Evolutionary conservation across 192 early-diverging fungal genomes (phyloP).

Genomic region (Gryganskiella cystojenkinii): DNA sequence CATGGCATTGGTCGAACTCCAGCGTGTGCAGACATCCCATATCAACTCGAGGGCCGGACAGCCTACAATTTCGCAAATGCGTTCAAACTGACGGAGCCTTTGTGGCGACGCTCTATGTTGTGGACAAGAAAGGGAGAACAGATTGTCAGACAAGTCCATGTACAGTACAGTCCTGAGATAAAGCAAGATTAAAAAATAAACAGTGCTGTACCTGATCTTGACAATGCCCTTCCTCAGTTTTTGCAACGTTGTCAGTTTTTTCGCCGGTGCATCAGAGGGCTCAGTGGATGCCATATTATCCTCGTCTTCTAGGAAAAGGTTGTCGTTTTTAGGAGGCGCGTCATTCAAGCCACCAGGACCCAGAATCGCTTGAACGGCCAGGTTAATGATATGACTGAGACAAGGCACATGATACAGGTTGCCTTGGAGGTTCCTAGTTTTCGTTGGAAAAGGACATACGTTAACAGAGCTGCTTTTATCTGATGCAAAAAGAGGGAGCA

Average conservation of each 20-base stretch:
- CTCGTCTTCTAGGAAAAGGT: conserved; percentile 3
- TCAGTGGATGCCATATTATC: conserved; percentile 7
- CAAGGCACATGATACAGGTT: conserved; percentile 33
- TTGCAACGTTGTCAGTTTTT: neutral
- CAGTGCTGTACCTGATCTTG: too few species aligned
- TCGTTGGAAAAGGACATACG: neutral
- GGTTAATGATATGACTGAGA: conserved; percentile 27
- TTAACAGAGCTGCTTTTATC: neutral
- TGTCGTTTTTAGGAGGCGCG: conserved; percentile 5
- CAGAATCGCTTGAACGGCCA: conserved; percentile 22
- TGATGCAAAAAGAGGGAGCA: too few species aligned
- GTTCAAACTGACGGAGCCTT: neutral
- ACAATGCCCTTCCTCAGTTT: too few species aligned
- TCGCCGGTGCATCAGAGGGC: too few species aligned
- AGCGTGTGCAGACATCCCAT: conserved; percentile 1
- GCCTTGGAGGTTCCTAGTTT: neutral
- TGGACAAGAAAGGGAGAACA: too few species aligned
- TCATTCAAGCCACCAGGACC: conserved; percentile 23
- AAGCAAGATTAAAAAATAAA: too few species aligned
- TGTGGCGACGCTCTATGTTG: too few species aligned
- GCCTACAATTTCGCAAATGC: conserved; percentile 2
- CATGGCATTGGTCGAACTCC: conserved; percentile 17
- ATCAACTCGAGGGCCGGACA: conserved; percentile 1
- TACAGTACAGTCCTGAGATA: too few species aligned
- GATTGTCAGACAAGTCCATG: too few species aligned